phyloP scores from a whole-genome alignment of 768 basidiomycete genomes.

The Russula lepida region DNA sequence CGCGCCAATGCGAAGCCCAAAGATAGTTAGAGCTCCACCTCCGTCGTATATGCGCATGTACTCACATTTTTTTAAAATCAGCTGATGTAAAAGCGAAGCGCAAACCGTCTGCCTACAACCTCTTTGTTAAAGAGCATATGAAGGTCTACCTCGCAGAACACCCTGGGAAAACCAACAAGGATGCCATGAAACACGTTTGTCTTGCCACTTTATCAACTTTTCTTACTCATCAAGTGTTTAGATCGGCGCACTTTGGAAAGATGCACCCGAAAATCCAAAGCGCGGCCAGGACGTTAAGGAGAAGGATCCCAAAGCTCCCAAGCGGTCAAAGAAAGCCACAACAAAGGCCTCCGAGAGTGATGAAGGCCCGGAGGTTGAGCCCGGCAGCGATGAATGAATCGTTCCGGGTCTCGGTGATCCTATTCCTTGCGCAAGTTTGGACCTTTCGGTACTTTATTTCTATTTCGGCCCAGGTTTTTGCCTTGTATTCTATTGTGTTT shows the following conservation, averaged over 20 bases:
- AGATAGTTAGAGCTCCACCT: slow-evolving; percentile 29
- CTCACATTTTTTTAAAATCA: background rate
- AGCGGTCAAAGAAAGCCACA: slow-evolving; percentile 11
- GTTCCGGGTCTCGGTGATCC: background rate
- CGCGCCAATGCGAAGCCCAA: slow-evolving; percentile 38
- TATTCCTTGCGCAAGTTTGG: background rate
- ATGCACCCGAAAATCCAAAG: slow-evolving; percentile 57
- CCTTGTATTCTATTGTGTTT: slow-evolving; percentile 7
- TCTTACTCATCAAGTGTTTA: slow-evolving; percentile 22
- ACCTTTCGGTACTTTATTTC: background rate
- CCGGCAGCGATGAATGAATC: slow-evolving; percentile 21
- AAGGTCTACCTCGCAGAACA: slow-evolving; percentile 49
- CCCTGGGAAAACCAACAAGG: slow-evolving; percentile 40
- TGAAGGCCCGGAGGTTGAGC: slow-evolving; percentile 16
- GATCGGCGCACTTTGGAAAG: slow-evolving; percentile 51
- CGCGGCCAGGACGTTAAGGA: slow-evolving; percentile 44
- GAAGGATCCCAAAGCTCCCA: slow-evolving; percentile 37
- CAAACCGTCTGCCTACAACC: slow-evolving; percentile 50
- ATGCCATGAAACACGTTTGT: slow-evolving; percentile 43
- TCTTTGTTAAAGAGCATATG: slow-evolving; percentile 49
- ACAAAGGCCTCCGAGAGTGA: background rate
- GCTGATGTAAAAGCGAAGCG: slow-evolving; percentile 40
- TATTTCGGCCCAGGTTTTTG: background rate
- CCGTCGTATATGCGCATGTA: slow-evolving; percentile 9
- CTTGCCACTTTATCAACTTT: background rate